phyloP scores from a whole-genome alignment of 306 rosid genomes.

The Castanospermum australe region DNA sequence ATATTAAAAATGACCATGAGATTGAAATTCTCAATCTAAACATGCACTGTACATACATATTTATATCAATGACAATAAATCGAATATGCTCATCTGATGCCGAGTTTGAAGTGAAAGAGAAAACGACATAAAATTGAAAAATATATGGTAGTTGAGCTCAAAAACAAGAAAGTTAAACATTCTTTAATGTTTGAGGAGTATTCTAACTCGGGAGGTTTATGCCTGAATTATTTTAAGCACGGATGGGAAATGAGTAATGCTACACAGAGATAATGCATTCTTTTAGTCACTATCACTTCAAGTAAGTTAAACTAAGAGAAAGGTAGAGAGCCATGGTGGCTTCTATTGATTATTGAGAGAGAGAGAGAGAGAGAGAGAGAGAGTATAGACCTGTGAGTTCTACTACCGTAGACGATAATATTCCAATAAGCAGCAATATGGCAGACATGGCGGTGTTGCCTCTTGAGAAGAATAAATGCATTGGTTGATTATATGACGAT shows the following conservation, averaged over 20 bases:
- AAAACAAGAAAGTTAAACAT: too few relatives aligned
- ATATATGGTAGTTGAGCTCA: too few relatives aligned
- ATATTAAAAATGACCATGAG: neutral
- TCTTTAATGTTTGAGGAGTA: too few relatives aligned
- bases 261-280: too few relatives aligned
- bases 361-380: neutral
- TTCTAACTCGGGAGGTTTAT: too few relatives aligned
- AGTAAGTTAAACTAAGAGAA: neutral
- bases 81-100: too few relatives aligned
- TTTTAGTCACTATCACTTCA: neutral
- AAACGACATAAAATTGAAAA: too few relatives aligned
- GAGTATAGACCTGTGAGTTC: slow-evolving; percentile 9
- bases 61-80: neutral
- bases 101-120: too few relatives aligned
- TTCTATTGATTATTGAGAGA: neutral
- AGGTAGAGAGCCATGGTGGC: neutral
- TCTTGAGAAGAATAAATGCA: neutral
- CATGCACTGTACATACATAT: too few relatives aligned
- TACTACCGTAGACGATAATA: neutral
- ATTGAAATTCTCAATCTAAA: neutral
- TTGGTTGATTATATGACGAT: neutral
- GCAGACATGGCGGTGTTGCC: slow-evolving; percentile 16
- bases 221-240: too few relatives aligned
- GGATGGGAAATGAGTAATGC: too few relatives aligned
- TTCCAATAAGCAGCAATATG: slow-evolving; percentile 23